These are phyloP conservation scores for Botryotinia globosa DNA, from an alignment of 2,329 filamentous ascomycete genomes.

Conservation along the genomic window DNA sequence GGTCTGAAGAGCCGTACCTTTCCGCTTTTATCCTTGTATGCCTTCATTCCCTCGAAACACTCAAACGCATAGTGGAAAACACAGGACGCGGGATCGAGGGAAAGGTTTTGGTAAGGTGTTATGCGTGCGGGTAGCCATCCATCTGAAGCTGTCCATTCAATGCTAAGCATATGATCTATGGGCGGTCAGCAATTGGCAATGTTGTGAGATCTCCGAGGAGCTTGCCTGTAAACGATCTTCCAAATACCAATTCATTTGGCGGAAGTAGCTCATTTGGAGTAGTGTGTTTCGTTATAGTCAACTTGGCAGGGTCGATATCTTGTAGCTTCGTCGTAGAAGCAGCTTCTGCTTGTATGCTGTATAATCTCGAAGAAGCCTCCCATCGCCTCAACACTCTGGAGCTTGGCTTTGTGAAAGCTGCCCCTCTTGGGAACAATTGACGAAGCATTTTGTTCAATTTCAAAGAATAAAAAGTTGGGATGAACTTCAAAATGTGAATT, in stretches of 20 bases:
- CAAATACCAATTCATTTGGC: conserved; percentile 83
- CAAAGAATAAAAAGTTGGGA: not conserved
- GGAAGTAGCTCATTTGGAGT: conserved; percentile 72
- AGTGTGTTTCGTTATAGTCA: conserved; percentile 70
- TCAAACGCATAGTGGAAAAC: conserved; percentile 99
- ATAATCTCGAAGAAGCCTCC: conserved; percentile 41
- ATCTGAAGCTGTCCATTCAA: conserved; percentile 84
- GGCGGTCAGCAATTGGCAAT: conserved; percentile 14
- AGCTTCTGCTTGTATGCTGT: conserved; percentile 48
- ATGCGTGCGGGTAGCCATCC: conserved; percentile 77
- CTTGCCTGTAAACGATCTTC: conserved; percentile 82
- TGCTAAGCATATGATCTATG: conserved; percentile 93
- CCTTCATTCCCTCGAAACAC: conserved; percentile 99
- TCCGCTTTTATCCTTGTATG: conserved; percentile 83
- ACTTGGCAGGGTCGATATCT: conserved; percentile 73
- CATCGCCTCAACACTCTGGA: conserved; percentile 39
- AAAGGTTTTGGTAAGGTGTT: conserved; percentile 93
- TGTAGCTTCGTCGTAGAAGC: conserved; percentile 48
- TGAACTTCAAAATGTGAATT: not conserved
- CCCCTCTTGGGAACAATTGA: conserved; percentile 45
- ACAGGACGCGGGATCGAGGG: conserved; percentile 91
- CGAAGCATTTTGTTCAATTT: conserved; percentile 45
- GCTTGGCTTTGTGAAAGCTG: conserved; percentile 38
- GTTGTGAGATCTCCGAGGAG: conserved; percentile 9
- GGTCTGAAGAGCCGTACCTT: conserved; percentile 86